phyloP scores from a whole-genome alignment of 345 rosid species.

The Erysimum cheiranthoides region DNA sequence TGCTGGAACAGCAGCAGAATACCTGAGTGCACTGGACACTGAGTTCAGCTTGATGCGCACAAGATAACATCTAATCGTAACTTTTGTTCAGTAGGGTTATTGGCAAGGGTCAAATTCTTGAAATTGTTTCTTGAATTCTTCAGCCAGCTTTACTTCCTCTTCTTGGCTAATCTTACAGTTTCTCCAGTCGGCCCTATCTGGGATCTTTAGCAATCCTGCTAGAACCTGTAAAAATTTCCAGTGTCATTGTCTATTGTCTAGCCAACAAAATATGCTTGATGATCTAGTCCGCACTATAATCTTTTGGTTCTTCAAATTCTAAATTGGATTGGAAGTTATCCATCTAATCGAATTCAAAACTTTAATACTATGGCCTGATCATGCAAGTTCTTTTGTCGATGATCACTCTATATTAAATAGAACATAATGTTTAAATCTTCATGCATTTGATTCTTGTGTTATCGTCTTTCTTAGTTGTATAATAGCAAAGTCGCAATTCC shows the following conservation, averaged over 20 bases:
- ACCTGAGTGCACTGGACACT: constrained; percentile 18
- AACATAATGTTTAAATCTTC: background rate
- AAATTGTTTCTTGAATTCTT: constrained; percentile 70
- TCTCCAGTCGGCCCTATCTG: constrained; percentile 90
- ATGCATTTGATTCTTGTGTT: background rate
- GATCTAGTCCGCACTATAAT: no score
- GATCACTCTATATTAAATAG: background rate
- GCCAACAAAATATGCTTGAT: background rate
- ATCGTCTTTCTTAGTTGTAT: background rate
- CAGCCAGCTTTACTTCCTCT: constrained; percentile 67
- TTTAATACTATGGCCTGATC: constrained; percentile 3
- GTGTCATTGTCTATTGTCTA: constrained; percentile 21
- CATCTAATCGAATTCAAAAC: constrained; percentile 4
- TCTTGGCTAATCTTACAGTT: constrained; percentile 70
- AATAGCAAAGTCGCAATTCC: background rate
- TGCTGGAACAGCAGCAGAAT: constrained; percentile 14
- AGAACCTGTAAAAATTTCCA: constrained; percentile 68
- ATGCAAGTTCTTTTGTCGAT: constrained; percentile 4
- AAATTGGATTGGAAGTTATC: background rate
- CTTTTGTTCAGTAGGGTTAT: constrained; percentile 39
- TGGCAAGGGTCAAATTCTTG: constrained; percentile 70
- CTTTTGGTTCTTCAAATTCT: background rate
- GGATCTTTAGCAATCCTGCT: constrained; percentile 82
- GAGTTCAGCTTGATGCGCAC: constrained; percentile 7
- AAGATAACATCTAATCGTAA: constrained; percentile 13